Evolutionary conservation across 73 alveolate genomes (phyloP), one percentile per base, ranked within the genome.

Genomic region (Paramecium pentaurelia): DNA sequence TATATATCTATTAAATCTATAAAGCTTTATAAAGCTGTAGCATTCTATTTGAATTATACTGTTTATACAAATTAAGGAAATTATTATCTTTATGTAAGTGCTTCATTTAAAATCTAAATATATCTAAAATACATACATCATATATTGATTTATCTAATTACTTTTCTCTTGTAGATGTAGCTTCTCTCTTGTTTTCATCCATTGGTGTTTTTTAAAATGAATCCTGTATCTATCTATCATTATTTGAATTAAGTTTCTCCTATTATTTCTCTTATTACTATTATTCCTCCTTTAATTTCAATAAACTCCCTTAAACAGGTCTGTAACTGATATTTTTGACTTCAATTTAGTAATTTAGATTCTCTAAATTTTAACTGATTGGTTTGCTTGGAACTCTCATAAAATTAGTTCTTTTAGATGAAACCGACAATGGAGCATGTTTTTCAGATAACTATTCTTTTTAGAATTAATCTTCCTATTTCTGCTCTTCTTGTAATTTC

Each of bases 331-430:
- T 89, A 89, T 89, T 89, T 40, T 89, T 89, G 12, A 89, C 94
- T 60, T 89, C 94, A 47, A 89, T 89, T 47, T 89, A 89, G 18
- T 89, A 83, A 20, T 58, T 71, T 44, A 89, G 40, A 30, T 83
- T 89, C 68, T 89, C 94, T 1, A 89, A 40, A 42, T 40, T 71
- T 71, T 89, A 83, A 54, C 92, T 71, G 11, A 89, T 89, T 4
- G 94, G 94, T 44, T 89, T 89, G 77, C 92, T 71, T 12, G 94
- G 94, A 10, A 89, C 91, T 89, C 94, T 89, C 85, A 89, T 60
- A 58, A 89, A 89, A 89, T 89, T 89, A 10, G 94, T 89, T 58
- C 94, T 77, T 73, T 89, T 89, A 27, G 94, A 89, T 89, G 94
- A 89, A 89, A 89, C 91, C 10, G 94, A 89, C 37, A 77, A 77